These are phyloP conservation scores for Cercospora sp. DNA, from an alignment of 2,329 filamentous ascomycete species.

Conservation along the genomic window DNA sequence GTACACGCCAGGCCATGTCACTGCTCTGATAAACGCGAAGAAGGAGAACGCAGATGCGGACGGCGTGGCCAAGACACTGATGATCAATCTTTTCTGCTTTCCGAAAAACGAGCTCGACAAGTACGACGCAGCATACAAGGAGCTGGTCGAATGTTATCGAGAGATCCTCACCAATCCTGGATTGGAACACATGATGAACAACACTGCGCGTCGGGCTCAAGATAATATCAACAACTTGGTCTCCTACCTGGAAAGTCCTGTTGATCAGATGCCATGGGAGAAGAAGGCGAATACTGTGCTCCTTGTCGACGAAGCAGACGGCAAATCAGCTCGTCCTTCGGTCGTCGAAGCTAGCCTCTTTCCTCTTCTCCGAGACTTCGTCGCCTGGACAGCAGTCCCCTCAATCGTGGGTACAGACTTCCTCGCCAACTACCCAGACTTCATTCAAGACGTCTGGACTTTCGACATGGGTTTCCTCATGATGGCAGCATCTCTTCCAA, in stretches of 20 bases:
- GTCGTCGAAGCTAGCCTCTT: conserved; percentile 56
- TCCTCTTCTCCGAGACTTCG: conserved; percentile 57
- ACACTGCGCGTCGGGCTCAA: conserved; percentile 44
- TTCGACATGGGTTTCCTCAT: conserved; percentile 57
- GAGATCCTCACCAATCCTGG: conserved; percentile 53
- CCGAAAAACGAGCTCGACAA: conserved; percentile 38
- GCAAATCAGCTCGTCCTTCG: conserved; percentile 42
- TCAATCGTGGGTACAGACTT: conserved; percentile 56
- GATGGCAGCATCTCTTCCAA: conserved; percentile 57
- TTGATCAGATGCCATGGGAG: conserved; percentile 66
- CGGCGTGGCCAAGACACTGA: conserved; percentile 30
- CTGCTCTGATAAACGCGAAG: conserved; percentile 43
- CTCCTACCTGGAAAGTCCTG: conserved; percentile 58
- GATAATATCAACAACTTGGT: conserved; percentile 56
- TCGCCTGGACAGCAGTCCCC: conserved; percentile 53
- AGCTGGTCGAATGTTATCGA: conserved; percentile 37
- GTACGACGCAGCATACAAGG: conserved; percentile 42
- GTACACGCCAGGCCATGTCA: conserved; percentile 50
- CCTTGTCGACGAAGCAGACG: conserved; percentile 31
- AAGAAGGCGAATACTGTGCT: conserved; percentile 50
- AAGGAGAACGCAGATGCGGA: conserved; percentile 36
- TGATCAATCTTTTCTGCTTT: conserved; percentile 46
- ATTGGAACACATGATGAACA: conserved; percentile 45
- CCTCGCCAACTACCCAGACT: conserved; percentile 53
- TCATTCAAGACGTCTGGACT: conserved; percentile 57